A percentile compares a stretch with the other conserved stretches of the same genome.
Conservation (phyloP, 371 early-diverging fungal species). For the Apophysomyces sp. region DNA sequence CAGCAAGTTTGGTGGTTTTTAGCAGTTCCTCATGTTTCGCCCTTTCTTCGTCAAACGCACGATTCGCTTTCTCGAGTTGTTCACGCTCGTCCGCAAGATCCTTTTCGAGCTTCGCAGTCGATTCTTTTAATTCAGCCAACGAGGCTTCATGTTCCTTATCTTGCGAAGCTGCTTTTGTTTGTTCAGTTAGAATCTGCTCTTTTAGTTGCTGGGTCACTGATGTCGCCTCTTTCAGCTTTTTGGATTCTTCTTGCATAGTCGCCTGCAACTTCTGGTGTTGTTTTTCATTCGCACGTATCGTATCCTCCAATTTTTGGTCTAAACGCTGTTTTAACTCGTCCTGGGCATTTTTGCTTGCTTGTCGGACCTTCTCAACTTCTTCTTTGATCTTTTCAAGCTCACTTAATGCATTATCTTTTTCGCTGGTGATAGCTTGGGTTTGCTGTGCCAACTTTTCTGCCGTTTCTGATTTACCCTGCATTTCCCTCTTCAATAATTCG, state of each 20-base stretch:
- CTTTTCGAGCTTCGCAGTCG: neutral
- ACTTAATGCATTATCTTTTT: neutral
- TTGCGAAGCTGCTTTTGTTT: neutral
- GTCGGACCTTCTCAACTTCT: neutral
- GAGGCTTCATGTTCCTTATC: neutral
- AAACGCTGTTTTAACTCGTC: neutral
- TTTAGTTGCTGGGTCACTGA: slow-evolving; percentile 5
- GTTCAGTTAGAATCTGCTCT: slow-evolving; percentile 5
- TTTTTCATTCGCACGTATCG: neutral
- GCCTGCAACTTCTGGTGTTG: neutral
- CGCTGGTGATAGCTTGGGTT: neutral
- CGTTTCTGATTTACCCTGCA: neutral
- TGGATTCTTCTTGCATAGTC: neutral
- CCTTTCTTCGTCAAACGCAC: neutral
- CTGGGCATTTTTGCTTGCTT: neutral
- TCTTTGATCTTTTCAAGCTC: neutral
- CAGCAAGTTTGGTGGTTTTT: neutral
- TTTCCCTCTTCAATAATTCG: neutral
- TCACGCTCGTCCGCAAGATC: neutral
- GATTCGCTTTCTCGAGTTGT: neutral
- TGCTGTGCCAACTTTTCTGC: neutral
- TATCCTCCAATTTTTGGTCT: slow-evolving; percentile 1
- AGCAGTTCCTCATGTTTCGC: neutral
- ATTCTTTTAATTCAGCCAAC: neutral
- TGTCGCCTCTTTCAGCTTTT: neutral